Evolutionary conservation across 768 basidiomycete species (phyloP).

Genomic region (Podaxis sp.): DNA sequence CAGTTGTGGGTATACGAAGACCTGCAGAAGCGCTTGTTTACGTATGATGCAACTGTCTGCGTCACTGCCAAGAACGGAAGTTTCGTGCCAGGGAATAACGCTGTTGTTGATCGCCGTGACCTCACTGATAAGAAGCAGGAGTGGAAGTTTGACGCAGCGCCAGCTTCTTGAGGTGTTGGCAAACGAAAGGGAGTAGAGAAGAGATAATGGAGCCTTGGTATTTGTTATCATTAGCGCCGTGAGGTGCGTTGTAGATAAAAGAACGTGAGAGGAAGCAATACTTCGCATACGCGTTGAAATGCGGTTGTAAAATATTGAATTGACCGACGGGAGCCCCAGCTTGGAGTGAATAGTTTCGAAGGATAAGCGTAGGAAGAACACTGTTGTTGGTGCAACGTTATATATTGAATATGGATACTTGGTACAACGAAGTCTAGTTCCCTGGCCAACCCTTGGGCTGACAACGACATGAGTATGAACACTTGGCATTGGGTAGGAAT

Average conservation of each 20-base stretch:
- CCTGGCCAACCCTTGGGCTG: slow-evolving; percentile 12
- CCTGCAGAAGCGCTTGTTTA: background rate
- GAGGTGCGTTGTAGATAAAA: no score
- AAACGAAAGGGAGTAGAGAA: no score
- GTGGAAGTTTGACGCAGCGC: background rate
- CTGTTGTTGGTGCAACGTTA: background rate
- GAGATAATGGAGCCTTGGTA: no score
- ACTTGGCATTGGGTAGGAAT: background rate
- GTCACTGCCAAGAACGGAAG: background rate
- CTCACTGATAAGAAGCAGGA: background rate
- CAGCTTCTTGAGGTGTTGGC: no score
- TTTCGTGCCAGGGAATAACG: background rate
- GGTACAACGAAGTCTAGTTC: background rate
- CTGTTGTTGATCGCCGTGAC: background rate
- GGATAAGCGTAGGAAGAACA: no score
- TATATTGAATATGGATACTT: background rate
- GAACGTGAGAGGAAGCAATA: no score
- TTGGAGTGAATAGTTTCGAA: no score
- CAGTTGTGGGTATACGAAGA: background rate
- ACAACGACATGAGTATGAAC: background rate
- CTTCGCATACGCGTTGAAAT: no score
- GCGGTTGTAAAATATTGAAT: no score
- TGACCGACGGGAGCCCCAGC: no score
- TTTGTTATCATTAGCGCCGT: no score
- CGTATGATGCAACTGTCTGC: background rate